phyloP scores from a whole-genome alignment of 306 rosid genomes.

The Cucumis melo region DNA sequence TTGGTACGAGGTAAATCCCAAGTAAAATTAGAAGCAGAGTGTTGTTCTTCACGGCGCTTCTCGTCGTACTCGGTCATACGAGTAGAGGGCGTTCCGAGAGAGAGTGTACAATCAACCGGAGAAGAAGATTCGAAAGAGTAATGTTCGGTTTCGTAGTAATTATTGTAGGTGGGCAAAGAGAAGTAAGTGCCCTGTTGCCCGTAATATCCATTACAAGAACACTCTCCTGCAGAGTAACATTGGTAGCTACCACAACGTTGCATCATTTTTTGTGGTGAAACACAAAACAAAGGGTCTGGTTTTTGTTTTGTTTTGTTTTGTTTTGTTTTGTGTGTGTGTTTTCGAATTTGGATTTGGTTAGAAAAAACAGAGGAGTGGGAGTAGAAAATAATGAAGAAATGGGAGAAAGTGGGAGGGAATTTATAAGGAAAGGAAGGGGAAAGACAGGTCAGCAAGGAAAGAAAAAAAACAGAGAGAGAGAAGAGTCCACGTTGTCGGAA shows the following conservation, averaged over 20 bases:
- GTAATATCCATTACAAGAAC: slow-evolving; percentile 53
- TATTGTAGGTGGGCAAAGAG: slow-evolving; percentile 27
- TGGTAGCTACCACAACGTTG: slow-evolving; percentile 40
- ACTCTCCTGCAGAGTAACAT: slow-evolving; percentile 50
- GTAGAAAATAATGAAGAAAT: slow-evolving; percentile 15
- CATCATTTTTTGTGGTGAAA: slow-evolving; percentile 20
- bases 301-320: background rate
- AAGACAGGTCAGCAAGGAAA: background rate
- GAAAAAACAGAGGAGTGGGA: slow-evolving; percentile 3
- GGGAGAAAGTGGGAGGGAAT: background rate
- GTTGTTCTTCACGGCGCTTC: slow-evolving; percentile 19
- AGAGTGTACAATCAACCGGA: slow-evolving; percentile 88
- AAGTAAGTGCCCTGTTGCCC: slow-evolving; percentile 23
- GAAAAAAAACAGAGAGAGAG: background rate
- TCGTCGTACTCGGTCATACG: slow-evolving; percentile 28
- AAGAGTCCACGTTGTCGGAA: slow-evolving; percentile 10
- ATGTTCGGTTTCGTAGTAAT: background rate
- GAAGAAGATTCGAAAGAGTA: slow-evolving; percentile 33
- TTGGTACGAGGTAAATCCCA: slow-evolving; percentile 73
- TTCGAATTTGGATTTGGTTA: background rate
- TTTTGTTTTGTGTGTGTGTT: background rate
- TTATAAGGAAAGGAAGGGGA: slow-evolving; percentile 18
- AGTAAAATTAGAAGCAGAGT: slow-evolving; percentile 33
- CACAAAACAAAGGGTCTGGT: background rate
- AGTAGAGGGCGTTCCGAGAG: slow-evolving; percentile 82